Conservation (phyloP, 257 asterid genomes). For the Plantago ovata region DNA sequence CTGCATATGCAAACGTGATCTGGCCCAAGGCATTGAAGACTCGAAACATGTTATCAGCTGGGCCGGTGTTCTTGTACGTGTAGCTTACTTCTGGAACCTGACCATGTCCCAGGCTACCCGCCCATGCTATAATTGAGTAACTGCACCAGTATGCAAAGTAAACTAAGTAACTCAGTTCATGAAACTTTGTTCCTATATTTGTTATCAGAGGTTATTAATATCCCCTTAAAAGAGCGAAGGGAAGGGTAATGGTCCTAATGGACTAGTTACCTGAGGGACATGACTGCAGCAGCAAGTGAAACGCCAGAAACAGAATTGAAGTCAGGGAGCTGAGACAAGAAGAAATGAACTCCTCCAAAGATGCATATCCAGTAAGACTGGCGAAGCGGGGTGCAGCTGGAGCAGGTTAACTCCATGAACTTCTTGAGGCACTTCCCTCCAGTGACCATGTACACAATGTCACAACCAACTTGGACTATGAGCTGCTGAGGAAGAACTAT, state of each 20-base stretch:
- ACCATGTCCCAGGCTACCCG: constrained; percentile 15
- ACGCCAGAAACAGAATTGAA: constrained; percentile 16
- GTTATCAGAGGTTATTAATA: too few species aligned
- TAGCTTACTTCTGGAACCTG: constrained; percentile 9
- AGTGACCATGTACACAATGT: constrained; percentile 14
- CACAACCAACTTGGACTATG: constrained; percentile 15
- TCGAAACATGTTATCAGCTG: constrained; percentile 6
- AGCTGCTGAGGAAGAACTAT: constrained; percentile 15
- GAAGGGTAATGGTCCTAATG: neutral
- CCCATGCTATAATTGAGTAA: constrained; percentile 16
- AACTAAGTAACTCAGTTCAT: too few species aligned
- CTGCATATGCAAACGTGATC: constrained; percentile 13
- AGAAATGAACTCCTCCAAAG: constrained; percentile 12
- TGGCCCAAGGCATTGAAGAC: constrained; percentile 14
- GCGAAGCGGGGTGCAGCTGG: constrained; percentile 3
- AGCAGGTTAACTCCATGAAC: constrained; percentile 8
- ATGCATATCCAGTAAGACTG: constrained; percentile 16
- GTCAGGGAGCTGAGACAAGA: constrained; percentile 11
- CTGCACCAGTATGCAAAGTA: neutral
- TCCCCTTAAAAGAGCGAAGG: neutral
- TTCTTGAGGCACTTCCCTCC: constrained; percentile 15
- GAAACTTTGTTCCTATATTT: too few species aligned
- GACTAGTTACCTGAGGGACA: constrained; percentile 4
- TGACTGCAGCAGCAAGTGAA: constrained; percentile 13
- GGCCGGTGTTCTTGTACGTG: constrained; percentile 5